Percentiles rank a stretch among this genome's conserved stretches.
These are phyloP conservation scores for Oemleria cerasiformis DNA, from an alignment of 306 rosid species.

Conservation along the genomic window DNA sequence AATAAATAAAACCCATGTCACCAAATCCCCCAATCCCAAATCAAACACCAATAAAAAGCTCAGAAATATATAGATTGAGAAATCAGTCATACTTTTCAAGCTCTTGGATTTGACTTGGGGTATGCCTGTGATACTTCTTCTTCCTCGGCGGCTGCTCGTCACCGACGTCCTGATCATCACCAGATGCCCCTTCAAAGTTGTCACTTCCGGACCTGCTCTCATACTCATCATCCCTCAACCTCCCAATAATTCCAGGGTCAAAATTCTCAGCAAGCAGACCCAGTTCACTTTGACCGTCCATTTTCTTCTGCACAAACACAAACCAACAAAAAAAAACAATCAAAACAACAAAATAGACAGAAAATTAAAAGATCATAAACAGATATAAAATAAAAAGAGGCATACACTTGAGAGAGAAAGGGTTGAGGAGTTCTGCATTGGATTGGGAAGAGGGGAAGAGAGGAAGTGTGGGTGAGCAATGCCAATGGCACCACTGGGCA, in stretches of 20 bases:
- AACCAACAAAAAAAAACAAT: conserved; percentile 15
- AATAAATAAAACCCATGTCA: neutral
- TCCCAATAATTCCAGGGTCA: conserved; percentile 47
- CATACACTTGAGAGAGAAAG: conserved; percentile 48
- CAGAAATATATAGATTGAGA: neutral
- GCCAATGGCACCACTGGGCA: conserved; percentile 35
- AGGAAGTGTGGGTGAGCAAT: conserved; percentile 31
- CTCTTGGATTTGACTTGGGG: conserved; percentile 79
- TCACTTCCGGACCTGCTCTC: conserved; percentile 92
- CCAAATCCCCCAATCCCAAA: conserved; percentile 14
- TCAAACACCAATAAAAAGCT: neutral
- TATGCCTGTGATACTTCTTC: conserved; percentile 89
- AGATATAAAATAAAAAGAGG: neutral
- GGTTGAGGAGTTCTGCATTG: conserved; percentile 35
- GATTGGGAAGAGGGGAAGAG: conserved; percentile 26
- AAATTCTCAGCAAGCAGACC: conserved; percentile 54
- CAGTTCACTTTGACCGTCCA: conserved; percentile 62
- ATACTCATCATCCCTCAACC: conserved; percentile 67
- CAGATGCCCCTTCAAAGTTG: conserved; percentile 66
- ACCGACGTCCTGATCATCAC: conserved; percentile 71
- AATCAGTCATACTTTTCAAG: conserved; percentile 62
- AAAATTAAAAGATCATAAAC: conserved; percentile 2
- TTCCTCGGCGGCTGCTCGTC: conserved; percentile 44
- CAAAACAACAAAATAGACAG: neutral
- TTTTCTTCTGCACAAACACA: conserved; percentile 46